These are phyloP conservation scores for Tricholoma hemisulphureum DNA, from an alignment of 768 basidiomycete species.

Conservation along the genomic window DNA sequence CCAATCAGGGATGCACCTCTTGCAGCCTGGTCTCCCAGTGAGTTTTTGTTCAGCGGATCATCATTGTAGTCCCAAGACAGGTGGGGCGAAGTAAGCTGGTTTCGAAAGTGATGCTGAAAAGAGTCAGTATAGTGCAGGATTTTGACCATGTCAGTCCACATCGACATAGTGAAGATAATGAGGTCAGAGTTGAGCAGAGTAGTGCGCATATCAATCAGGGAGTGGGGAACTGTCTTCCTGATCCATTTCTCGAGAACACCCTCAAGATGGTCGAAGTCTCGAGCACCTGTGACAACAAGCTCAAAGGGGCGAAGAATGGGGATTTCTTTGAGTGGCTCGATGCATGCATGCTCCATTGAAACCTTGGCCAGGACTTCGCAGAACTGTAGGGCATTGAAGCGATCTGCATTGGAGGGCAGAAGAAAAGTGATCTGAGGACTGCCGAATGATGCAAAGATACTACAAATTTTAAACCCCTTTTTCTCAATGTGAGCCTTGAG, in stretches of 20 bases:
- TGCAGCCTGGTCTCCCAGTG: constrained; percentile 1
- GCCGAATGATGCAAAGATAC: neutral
- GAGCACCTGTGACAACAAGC: neutral
- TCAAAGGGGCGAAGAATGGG: constrained; percentile 1
- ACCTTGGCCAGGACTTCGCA: neutral
- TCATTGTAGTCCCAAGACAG: neutral
- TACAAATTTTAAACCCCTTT: constrained; percentile 1
- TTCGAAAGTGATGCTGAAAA: neutral
- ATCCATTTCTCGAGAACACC: neutral
- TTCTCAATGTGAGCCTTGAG: neutral
- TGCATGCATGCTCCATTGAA: neutral
- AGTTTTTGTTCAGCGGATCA: neutral
- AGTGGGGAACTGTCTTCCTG: neutral
- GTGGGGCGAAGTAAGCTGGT: neutral
- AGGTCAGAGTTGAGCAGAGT: neutral
- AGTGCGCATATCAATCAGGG: neutral
- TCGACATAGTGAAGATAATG: neutral
- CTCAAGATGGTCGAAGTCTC: neutral
- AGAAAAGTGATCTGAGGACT: constrained; percentile 1
- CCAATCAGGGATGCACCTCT: neutral
- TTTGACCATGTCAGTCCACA: neutral
- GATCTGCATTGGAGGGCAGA: constrained; percentile 2
- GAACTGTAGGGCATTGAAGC: neutral
- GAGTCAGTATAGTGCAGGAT: neutral
- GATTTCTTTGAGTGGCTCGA: constrained; percentile 5